Evolutionary conservation across 805 yeast species (phyloP).

Genomic region (Suhomyces canberraensis): DNA sequence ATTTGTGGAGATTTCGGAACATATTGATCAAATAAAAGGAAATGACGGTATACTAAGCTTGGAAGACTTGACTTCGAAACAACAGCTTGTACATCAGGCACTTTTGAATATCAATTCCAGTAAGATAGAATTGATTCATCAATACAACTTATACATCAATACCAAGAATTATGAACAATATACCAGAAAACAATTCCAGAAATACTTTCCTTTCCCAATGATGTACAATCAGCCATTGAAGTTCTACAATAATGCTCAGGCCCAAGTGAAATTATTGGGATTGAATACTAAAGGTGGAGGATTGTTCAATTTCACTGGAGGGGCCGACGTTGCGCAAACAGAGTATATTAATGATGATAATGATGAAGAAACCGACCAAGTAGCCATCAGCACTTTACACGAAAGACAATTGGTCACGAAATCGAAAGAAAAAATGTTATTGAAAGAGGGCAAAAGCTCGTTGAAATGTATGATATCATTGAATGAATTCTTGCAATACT

Average conservation of each 20-base stretch:
- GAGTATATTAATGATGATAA: constrained; percentile 25
- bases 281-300: constrained; percentile 24
- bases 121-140: constrained; percentile 46
- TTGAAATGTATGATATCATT: constrained; percentile 29
- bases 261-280: constrained; percentile 30
- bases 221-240: constrained; percentile 65
- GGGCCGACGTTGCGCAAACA: constrained; percentile 23
- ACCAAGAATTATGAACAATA: constrained; percentile 56
- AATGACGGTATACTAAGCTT: constrained; percentile 11
- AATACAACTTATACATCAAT: constrained; percentile 56
- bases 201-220: constrained; percentile 66
- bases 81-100: constrained; percentile 42
- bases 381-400: constrained; percentile 37
- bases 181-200: constrained; percentile 52
- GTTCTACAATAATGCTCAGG: constrained; percentile 37
- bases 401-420: constrained; percentile 34
- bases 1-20: constrained; percentile 32
- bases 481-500: constrained; percentile 17
- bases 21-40: constrained; percentile 26
- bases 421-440: constrained; percentile 26
- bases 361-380: constrained; percentile 16
- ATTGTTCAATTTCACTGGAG: constrained; percentile 24
- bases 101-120: constrained; percentile 40
- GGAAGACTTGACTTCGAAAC: constrained; percentile 12
- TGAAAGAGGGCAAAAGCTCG: constrained; percentile 33